Base-by-base conservation (phyloP, 345 rosid genomes). In the Gynandropsis gynandra region DNA sequence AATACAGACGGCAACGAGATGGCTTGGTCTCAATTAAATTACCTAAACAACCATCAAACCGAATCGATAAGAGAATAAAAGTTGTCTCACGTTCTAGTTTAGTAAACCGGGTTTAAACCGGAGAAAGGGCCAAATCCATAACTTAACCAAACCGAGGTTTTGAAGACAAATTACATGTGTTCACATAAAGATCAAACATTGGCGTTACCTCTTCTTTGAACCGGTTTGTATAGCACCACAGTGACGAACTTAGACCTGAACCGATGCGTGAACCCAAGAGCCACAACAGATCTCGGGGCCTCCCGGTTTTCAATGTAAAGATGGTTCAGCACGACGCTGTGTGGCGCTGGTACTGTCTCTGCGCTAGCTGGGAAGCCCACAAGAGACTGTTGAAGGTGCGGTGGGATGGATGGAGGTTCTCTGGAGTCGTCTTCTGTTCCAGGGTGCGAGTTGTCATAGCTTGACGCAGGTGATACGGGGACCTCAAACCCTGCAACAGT, bases 181-280 rank as follows among this genome's bases (percentile, higher is more conserved):
- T n/a, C n/a, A n/a, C 27, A 64, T 63, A 62, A 69, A 52, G 16
- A 17, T 77, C 62, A 79, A 52, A 67, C 66, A 76, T 75, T 68
- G 44, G 74, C 29, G 56, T 70, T 80, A 16, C 89, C 85, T 57
- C 80, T 80, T 71, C 83, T 71, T 16, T 69, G 85, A 51, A 83
- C 88, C 0, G 94, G 94, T 66, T 93, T 88, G 79, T 93, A 93
- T 52, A 93, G 75, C 67, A 93, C 95, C 16, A 88, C 92, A 37
- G 94, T 88, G 32, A 93, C 99, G 56, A 58, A 93, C 72, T 88
- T 88, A 32, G 99, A 68, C 50, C 64, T 76, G 70, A 85, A 93
- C 48, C 97, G 87, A 54, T 93, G 99, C 47, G 95, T 78, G 74
- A 83, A 80, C 24, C 99, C 99, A 8, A 93, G 87, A 8, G 94